Conservation (phyloP, 2,329 filamentous ascomycete genomes). For the Biscogniauxia marginata region DNA sequence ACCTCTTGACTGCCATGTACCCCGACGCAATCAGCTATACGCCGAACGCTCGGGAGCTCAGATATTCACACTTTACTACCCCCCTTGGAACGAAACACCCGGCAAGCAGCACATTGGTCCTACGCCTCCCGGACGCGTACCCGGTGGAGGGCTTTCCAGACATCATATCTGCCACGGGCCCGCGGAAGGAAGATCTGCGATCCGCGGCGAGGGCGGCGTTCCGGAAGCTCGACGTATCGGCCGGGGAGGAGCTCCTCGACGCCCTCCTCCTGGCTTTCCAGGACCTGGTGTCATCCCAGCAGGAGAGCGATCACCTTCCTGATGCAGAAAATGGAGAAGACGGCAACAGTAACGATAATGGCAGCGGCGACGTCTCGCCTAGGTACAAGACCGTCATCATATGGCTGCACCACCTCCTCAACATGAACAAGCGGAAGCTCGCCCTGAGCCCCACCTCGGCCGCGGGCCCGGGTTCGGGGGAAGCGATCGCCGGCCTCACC, state of each 20-base stretch:
- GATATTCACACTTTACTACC: constrained; percentile 8
- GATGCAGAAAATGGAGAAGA: too few relatives aligned
- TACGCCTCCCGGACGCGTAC: constrained; percentile 21
- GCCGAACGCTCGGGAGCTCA: constrained; percentile 16
- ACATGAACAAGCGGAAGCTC: constrained; percentile 25
- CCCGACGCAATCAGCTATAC: constrained; percentile 20
- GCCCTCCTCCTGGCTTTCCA: constrained; percentile 17
- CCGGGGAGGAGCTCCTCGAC: constrained; percentile 20
- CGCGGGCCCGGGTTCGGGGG: background rate
- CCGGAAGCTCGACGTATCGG: background rate
- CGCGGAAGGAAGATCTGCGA: constrained; percentile 18
- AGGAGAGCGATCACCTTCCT: too few relatives aligned
- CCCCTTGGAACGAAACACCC: background rate
- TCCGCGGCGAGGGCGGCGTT: constrained; percentile 13
- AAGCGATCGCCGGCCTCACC: constrained; percentile 19
- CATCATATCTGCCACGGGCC: constrained; percentile 16
- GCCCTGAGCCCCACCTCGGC: constrained; percentile 15
- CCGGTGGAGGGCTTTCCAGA: constrained; percentile 15
- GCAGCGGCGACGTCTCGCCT: too few relatives aligned
- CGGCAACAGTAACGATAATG: too few relatives aligned
- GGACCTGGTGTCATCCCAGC: constrained; percentile 13
- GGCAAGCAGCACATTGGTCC: constrained; percentile 12
- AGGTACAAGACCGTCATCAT: constrained; percentile 19
- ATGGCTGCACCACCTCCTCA: constrained; percentile 26
- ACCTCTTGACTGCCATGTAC: constrained; percentile 15